Base-by-base conservation (phyloP, 179 eudicot genomes). In the Nepenthes alata region DNA sequence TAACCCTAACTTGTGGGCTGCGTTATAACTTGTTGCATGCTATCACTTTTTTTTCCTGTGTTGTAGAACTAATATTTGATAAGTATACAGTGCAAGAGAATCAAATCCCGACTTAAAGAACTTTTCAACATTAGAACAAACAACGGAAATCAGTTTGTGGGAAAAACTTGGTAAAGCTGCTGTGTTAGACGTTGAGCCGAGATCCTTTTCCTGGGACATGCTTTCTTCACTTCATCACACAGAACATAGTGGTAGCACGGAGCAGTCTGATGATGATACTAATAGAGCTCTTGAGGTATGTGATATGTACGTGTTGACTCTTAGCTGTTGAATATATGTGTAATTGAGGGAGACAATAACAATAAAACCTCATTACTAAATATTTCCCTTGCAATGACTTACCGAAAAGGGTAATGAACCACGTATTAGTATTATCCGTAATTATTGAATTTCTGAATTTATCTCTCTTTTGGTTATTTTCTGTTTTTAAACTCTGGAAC, bases 151-250 rank as follows among this genome's bases (percentile, higher is more conserved):
- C 66, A 73, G 76, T 74, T 72, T 94, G 70, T 94, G 96, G 95
- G 87, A 87, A 60, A 78, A 91, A 73, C 94, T 94, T 68, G 95
- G 99, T 61, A 87, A 82, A 69, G 91, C 99, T 66, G 79, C 88
- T 58, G 78, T 84, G 86, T 62, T 85, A 77, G 87, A 89, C 76
- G 80, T 94, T 56, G 97, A 85, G 69, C 82, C 97, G 11, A 82
- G 80, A 72, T 71, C 88, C 59, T 94, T 94, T 48, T 75, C 95
- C n/a, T 94, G 99, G 99, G 79, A 76, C 73, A 80, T 74, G 75
- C 97, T 94, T 61, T 94, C 94, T 58, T 90, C 99, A 45, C 95
- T 94, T 73, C 95, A 90, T 77, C 99, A 83, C 71, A 82, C 96
- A 55, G 97, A 90, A 73, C 88, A 87, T 69, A 78, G 87, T 73